These are phyloP conservation scores for Trichophyton rubrum DNA, from an alignment of 2,329 filamentous ascomycete species.

Conservation along the genomic window DNA sequence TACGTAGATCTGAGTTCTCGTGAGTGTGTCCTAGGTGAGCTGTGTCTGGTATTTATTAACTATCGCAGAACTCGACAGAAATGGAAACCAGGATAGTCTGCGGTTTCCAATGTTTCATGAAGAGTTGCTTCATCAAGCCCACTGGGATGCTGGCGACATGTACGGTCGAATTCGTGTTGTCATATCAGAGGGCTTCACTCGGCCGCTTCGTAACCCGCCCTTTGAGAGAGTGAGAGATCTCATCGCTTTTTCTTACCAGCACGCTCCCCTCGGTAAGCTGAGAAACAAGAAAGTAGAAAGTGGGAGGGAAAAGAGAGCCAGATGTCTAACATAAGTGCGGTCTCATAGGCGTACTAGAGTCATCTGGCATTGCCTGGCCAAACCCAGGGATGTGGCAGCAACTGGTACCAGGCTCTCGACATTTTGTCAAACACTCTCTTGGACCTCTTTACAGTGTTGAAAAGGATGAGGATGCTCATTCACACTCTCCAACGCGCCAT, in stretches of 20 bases:
- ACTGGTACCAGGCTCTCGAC: constrained; percentile 30
- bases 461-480: constrained; percentile 44
- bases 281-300: background rate
- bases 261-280: constrained; percentile 59
- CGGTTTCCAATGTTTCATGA: constrained; percentile 61
- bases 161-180: constrained; percentile 64
- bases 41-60: constrained; percentile 24
- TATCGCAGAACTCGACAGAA: constrained; percentile 38
- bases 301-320: background rate
- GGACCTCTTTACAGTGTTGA: constrained; percentile 20
- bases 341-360: constrained; percentile 55
- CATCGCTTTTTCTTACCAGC: constrained; percentile 70
- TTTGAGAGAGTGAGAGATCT: constrained; percentile 60
- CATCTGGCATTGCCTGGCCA: constrained; percentile 66
- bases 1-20: constrained; percentile 25
- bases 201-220: constrained; percentile 35
- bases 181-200: constrained; percentile 58
- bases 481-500: constrained; percentile 47
- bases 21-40: constrained; percentile 14
- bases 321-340: background rate
- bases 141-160: constrained; percentile 60
- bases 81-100: constrained; percentile 48
- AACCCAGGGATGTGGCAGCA: constrained; percentile 57
- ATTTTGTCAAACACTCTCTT: constrained; percentile 25
- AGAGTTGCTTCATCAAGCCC: constrained; percentile 54